phyloP scores from a whole-genome alignment of 768 basidiomycete genomes.

The Russula olivacea region DNA sequence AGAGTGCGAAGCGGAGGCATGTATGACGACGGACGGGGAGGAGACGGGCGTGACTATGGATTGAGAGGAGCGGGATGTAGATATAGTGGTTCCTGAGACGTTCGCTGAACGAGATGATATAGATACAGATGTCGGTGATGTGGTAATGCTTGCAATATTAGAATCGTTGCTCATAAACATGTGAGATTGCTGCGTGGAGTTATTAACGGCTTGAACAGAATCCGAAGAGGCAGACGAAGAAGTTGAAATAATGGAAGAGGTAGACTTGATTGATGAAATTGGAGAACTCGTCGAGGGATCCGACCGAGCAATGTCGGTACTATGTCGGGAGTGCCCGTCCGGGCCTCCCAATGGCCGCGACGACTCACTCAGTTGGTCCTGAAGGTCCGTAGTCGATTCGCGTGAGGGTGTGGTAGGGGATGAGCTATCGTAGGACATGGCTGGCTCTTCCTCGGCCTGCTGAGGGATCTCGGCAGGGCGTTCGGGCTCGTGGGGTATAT shows the following conservation, averaged over 20 bases:
- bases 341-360: background rate
- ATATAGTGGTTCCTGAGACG: background rate
- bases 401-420: background rate
- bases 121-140: constrained; percentile 18
- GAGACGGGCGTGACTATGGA: constrained; percentile 4
- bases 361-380: background rate
- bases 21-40: constrained; percentile 17
- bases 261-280: background rate
- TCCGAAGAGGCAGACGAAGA: constrained; percentile 3
- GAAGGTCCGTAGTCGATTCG: background rate
- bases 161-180: constrained; percentile 5
- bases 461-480: constrained; percentile 19
- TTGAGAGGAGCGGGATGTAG: constrained; percentile 9
- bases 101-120: constrained; percentile 1
- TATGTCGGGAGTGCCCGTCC: constrained; percentile 17
- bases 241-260: constrained; percentile 1
- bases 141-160: background rate
- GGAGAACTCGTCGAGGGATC: constrained; percentile 4
- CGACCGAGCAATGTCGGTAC: constrained; percentile 10
- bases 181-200: constrained; percentile 2
- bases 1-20: constrained; percentile 1
- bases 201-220: background rate
- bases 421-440: background rate
- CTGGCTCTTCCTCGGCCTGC: background rate
- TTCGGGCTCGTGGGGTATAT: constrained; percentile 27